Conservation (phyloP, 805 yeast species). For the Candida vartiovaarae region DNA sequence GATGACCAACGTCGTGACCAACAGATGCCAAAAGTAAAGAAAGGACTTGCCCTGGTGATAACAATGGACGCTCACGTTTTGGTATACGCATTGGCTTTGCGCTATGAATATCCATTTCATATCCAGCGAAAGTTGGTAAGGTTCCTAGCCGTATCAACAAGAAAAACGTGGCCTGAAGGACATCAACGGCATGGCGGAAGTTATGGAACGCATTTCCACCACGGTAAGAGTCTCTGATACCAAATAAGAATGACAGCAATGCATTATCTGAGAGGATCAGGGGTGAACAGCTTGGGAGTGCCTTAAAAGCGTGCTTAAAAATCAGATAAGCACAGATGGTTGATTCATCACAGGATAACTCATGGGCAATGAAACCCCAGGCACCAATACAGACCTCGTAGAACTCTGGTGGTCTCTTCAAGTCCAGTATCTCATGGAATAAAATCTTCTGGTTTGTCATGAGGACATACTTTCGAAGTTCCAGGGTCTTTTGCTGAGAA, state of each 20-base stretch:
- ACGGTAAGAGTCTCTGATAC: slow-evolving; percentile 72
- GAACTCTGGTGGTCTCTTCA: slow-evolving; percentile 22
- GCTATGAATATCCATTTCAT: slow-evolving; percentile 6
- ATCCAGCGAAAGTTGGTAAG: slow-evolving; percentile 18
- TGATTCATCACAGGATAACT: slow-evolving; percentile 57
- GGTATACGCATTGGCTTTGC: not conserved
- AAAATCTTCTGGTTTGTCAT: slow-evolving; percentile 25
- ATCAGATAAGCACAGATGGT: slow-evolving; percentile 52
- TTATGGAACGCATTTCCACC: slow-evolving; percentile 89
- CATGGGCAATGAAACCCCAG: slow-evolving; percentile 72
- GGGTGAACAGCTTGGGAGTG: slow-evolving; percentile 9
- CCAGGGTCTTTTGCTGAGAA: slow-evolving; percentile 7
- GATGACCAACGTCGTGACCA: slow-evolving; percentile 96
- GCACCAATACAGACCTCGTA: slow-evolving; percentile 37
- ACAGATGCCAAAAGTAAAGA: slow-evolving; percentile 72
- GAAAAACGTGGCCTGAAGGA: slow-evolving; percentile 80
- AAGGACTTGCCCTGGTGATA: slow-evolving; percentile 39
- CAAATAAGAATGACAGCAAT: slow-evolving; percentile 53
- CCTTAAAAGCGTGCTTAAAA: slow-evolving; percentile 36
- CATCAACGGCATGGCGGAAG: slow-evolving; percentile 94
- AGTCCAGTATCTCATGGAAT: slow-evolving; percentile 18
- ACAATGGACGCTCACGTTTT: slow-evolving; percentile 8
- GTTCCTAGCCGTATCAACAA: slow-evolving; percentile 34
- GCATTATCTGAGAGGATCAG: slow-evolving; percentile 31
- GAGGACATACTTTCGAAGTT: slow-evolving; percentile 14